phyloP scores from a whole-genome alignment of 164 flowering plant species.

The Tinospora cordifolia region DNA sequence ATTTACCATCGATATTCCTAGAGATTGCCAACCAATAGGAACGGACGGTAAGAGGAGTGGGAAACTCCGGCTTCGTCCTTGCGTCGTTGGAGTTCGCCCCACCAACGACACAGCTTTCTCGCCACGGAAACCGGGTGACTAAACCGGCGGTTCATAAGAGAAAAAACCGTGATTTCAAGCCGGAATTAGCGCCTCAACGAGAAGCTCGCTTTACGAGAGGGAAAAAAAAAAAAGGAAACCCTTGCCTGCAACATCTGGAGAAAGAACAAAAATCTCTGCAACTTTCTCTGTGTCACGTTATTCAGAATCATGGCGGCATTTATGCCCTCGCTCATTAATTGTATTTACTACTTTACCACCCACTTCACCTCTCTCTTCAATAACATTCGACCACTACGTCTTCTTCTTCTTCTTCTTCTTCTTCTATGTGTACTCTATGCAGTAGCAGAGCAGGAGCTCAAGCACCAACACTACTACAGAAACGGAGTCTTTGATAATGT shows the following conservation, averaged over 20 bases:
- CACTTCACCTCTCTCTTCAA: background rate
- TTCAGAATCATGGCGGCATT: constrained; percentile 8
- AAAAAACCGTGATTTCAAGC: background rate
- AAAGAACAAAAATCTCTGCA: constrained; percentile 2
- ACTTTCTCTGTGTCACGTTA: constrained; percentile 10
- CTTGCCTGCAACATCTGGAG: background rate
- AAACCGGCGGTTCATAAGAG: too few species aligned
- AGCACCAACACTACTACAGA: background rate
- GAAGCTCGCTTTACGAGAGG: background rate
- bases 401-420: background rate
- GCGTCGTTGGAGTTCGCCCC: too few species aligned
- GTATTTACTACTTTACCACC: constrained; percentile 30
- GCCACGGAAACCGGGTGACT: too few species aligned
- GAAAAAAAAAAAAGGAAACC: background rate
- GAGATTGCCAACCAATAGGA: too few species aligned
- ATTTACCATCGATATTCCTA: too few species aligned
- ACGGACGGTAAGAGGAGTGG: too few species aligned
- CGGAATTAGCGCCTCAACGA: background rate
- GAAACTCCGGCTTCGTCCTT: too few species aligned
- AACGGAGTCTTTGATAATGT: background rate
- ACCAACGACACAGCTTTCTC: too few species aligned
- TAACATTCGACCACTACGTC: background rate
- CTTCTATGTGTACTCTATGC: background rate
- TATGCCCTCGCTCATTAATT: constrained; percentile 12
- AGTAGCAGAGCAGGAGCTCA: constrained; percentile 10